Evolutionary conservation across 2,329 filamentous ascomycete species (phyloP), one percentile per base, ranked within the genome.

Genomic region (Sporothrix pseudoabietina): DNA sequence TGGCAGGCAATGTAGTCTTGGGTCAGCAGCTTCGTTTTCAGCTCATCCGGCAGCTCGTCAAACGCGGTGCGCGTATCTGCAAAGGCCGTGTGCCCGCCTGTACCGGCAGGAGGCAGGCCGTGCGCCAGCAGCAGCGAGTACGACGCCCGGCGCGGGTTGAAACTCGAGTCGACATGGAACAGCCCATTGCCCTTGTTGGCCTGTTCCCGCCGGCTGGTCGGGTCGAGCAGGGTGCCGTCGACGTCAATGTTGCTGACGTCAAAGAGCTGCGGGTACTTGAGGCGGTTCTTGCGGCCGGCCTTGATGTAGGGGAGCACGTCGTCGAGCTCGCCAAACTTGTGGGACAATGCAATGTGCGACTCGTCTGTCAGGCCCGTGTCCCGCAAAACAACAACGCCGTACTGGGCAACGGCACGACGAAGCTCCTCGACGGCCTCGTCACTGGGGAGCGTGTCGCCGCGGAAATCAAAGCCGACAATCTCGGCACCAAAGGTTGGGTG

Each of bases 91-190:
- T 59, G 55, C 5, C 55, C 55, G 14, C 55, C 55, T 14, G 55
- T 59, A 12, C 55, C 55, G 22, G 5, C 14, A 4, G 55, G 55
- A 12, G 55, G 55, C n/a, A 59, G 55, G n/a, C 32, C 55, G 55
- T 59, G 55, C 6, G 55, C 55, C 5, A 59, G 55, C n/a, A 59
- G 55, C 55, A 59, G 55, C 26, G 55, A 59, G 55, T 59, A 59
- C 26, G 55, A 59, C 55, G 55, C 55, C 55, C 55, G 55, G 55
- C 55, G 55, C 12, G 55, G 55, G 55, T 59, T 59, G 55, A 59
- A 59, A 22, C 55, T 59, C 8, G 55, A 59, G 55, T 59, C 55
- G 55, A 59, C 55, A 32, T 59, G 55, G 55, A 59, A 59, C 12
- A 59, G 55, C 10, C 55, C 55, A 22, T 59, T 59, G 26, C 55